Evolutionary conservation across 2,329 filamentous ascomycete species (phyloP).

Genomic region (Stachybotrys echinatus): DNA sequence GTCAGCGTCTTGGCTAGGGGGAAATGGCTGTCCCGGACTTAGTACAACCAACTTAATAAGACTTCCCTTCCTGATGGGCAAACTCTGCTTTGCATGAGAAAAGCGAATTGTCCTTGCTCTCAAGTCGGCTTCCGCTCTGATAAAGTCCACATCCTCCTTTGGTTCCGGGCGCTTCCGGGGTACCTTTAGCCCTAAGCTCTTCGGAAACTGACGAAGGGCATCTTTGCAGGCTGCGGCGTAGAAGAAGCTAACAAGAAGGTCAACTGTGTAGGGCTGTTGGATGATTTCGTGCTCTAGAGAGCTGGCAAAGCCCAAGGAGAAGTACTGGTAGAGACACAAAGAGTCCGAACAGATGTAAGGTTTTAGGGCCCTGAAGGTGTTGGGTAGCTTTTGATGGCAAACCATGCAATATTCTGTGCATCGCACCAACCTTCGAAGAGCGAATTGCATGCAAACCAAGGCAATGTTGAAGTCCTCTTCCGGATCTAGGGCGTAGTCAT

Average conservation of each 20-base stretch:
- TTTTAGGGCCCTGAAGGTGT: conserved; percentile 64
- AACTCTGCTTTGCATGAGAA: too few relatives aligned
- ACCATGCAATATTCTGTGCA: conserved; percentile 86
- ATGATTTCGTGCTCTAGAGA: conserved; percentile 81
- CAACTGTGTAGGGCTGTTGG: conserved; percentile 74
- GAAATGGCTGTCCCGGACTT: too few relatives aligned
- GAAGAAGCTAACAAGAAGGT: conserved; percentile 79
- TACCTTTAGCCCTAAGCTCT: conserved; percentile 32
- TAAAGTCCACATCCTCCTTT: neutral
- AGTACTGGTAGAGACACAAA: conserved; percentile 84
- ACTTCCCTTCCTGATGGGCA: too few relatives aligned
- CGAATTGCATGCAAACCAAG: conserved; percentile 65
- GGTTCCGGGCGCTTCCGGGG: conserved; percentile 9
- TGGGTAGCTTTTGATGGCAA: conserved; percentile 65
- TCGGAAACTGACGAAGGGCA: conserved; percentile 37
- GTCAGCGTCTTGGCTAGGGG: too few relatives aligned
- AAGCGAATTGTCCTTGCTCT: neutral
- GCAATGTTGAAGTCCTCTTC: conserved; percentile 41
- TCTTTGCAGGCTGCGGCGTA: conserved; percentile 49
- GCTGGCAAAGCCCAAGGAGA: conserved; percentile 78
- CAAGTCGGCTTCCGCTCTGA: conserved; percentile 11
- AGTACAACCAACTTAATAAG: too few relatives aligned
- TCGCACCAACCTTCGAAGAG: conserved; percentile 68
- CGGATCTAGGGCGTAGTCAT: conserved; percentile 23
- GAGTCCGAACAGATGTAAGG: conserved; percentile 72